Evolutionary conservation across 225 moss, liverwort and hornwort species (phyloP).

Genomic region (Anthoceros angustus): DNA sequence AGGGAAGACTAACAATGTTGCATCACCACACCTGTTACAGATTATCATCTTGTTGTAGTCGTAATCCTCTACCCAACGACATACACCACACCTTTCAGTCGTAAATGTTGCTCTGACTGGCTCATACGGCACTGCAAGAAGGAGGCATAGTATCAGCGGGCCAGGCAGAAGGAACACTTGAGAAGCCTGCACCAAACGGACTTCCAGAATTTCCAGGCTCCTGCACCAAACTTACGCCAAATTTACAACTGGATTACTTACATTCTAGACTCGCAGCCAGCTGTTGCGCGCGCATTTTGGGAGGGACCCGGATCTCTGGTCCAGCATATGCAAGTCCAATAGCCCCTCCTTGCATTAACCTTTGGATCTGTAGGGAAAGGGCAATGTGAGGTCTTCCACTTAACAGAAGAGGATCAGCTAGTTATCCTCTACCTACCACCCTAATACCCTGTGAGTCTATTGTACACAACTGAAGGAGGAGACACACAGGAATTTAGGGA

Average conservation of each 20-base stretch:
- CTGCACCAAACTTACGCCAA: background rate
- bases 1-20: background rate
- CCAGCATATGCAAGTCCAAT: slow-evolving; percentile 79
- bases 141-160: slow-evolving; percentile 11
- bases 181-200: background rate
- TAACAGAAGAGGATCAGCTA: background rate
- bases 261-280: slow-evolving; percentile 63
- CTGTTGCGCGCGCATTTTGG: slow-evolving; percentile 60
- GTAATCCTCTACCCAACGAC: slow-evolving; percentile 99
- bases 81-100: slow-evolving; percentile 91
- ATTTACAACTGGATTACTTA: slow-evolving; percentile 17
- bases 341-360: slow-evolving; percentile 57
- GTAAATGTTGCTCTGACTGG: slow-evolving; percentile 88
- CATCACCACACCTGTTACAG: slow-evolving; percentile 54
- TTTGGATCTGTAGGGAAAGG: slow-evolving; percentile 43
- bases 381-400: background rate
- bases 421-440: background rate
- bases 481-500: background rate
- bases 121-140: slow-evolving; percentile 54
- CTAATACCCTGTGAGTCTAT: background rate
- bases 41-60: slow-evolving; percentile 98
- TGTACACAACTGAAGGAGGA: background rate
- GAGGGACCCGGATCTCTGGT: slow-evolving; percentile 57
- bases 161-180: background rate
- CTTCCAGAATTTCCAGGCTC: background rate